Base-by-base conservation (phyloP, 2,329 filamentous ascomycete genomes). In the Calonectria multiphialidica region DNA sequence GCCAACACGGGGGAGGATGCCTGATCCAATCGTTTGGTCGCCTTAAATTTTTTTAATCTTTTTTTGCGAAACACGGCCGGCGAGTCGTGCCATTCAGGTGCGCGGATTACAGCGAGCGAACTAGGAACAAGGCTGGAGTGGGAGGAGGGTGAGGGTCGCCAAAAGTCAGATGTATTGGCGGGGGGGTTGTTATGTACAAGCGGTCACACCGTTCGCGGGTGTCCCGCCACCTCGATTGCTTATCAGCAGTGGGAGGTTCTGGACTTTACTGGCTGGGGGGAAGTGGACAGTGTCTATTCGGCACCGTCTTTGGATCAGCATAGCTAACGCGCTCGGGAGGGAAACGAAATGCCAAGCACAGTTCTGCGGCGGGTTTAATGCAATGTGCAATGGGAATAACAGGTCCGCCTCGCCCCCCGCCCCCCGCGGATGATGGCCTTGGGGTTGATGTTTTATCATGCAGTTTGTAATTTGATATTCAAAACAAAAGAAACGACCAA, bases 71-170 rank as follows among this genome's bases (percentile, higher is more conserved):
- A 25, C n/a, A 63, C 15, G 35, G 35, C 35, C 8, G 35, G 18
- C 63, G 49, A 44, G 47, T 62, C 9, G 45, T 53, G 45, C 44
- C 8, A 59, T 50, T 50, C 47, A 50, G 37, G 42, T 53, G 63
- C 25, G 47, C 33, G 33, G 23, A 16, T 33, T 57, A 47, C 42
- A 37, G 44, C 42, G 35, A 61, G 28, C 21, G 21, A 53, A 53
- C 53, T 40, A 13, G 53, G 53, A 33, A 66, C 47, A 59, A 62
- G 55, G 55, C 55, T 68, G 66, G 59, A 50, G 44, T 5, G 45
- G 30, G 55, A 49, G 16, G 63, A 21, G 45, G 53, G 66, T 37
- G 44, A 68, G 55, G 57, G 57, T 33, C 37, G 37, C 37, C 40
- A 25, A 28, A 62, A 21, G 55, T 62, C 35, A 25, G 55, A 62